phyloP scores from a whole-genome alignment of 2,329 filamentous ascomycete genomes.

The Nemania serpens region DNA sequence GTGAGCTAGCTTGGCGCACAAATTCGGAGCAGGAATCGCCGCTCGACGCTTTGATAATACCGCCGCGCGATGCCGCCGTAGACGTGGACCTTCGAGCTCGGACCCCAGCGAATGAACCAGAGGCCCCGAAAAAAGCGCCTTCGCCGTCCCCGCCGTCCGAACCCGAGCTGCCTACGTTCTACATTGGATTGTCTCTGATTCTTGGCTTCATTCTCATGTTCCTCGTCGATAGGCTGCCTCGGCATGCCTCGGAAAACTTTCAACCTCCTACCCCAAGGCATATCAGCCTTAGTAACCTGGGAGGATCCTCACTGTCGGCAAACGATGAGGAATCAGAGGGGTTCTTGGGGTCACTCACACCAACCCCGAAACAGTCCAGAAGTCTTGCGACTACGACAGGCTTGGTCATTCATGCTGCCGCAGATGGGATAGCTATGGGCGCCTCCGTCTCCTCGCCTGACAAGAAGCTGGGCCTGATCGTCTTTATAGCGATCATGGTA shows the following conservation, averaged over 20 bases:
- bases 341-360: slow-evolving; percentile 63
- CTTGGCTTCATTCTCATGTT: slow-evolving; percentile 96
- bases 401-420: slow-evolving; percentile 92
- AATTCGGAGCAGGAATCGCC: not conserved
- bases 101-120: slow-evolving; percentile 30
- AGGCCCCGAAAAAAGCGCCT: slow-evolving; percentile 19
- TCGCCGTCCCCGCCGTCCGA: slow-evolving; percentile 41
- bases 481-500: slow-evolving; percentile 95
- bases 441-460: slow-evolving; percentile 80
- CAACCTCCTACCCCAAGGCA: slow-evolving; percentile 74
- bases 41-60: slow-evolving; percentile 1
- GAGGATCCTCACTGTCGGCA: slow-evolving; percentile 51
- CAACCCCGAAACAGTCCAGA: slow-evolving; percentile 62
- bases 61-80: not conserved
- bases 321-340: slow-evolving; percentile 62
- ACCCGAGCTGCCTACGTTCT: slow-evolving; percentile 65
- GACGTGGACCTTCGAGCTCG: slow-evolving; percentile 27
- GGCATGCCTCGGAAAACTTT: slow-evolving; percentile 69
- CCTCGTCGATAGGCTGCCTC: slow-evolving; percentile 83
- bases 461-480: slow-evolving; percentile 80
- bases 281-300: slow-evolving; percentile 85
- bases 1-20: slow-evolving; percentile 1
- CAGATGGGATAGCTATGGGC: slow-evolving; percentile 94
- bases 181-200: slow-evolving; percentile 85
- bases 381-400: slow-evolving; percentile 86